Evolutionary conservation across 2,329 filamentous ascomycete genomes (phyloP), one percentile per base, ranked within the genome.

Genomic region (Furcasterigmium sp.): DNA sequence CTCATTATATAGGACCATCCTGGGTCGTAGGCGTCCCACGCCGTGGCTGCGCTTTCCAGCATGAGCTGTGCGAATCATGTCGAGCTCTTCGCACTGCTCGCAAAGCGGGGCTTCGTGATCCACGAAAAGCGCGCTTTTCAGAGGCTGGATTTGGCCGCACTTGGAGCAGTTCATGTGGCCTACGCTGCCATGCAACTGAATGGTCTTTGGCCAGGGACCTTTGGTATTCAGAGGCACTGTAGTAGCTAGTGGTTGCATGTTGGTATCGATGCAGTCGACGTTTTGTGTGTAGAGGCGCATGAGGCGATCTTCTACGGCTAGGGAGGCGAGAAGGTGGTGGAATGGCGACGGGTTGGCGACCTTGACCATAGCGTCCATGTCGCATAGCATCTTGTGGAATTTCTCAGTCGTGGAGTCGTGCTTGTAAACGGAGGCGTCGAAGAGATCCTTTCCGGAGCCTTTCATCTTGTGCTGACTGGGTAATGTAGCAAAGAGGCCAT

Each of bases 121-220:
- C 43, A 87, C 77, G 61, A 98, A 98, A 35, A 94, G 71, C 8
- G 82, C 77, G 8, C 83, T 76, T 50, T 95, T 74, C 55, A 98
- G 91, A 41, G 85, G 76, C 36, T 80, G 78, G 8, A 95, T 73
- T 46, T 85, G 73, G 52, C 82, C 79, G 63, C 93, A 98, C 63
- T 97, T 97, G 36, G 89, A 89, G 65, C 93, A 98, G 14, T 94
- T 86, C 91, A 97, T 97, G 62, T 95, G 93, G 56, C 90, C 84
- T 28, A 98, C 75, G 15, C 91, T 91, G 29, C 93, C 93, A 55
- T 98, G 93, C 8, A 98, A 76, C 63, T 97, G 93, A 47, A 98
- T 81, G 1, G 93, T 95, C 51, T 82, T 82, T 3, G 93, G 93
- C 93, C 93, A 98, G 14, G 91, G 91, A 1, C 83, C 90, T 60